Percentiles rank a stretch among this genome's conserved stretches.
Evolutionary conservation across 192 early-diverging fungal genomes (phyloP).

Genomic region (Coemansia sp.): DNA sequence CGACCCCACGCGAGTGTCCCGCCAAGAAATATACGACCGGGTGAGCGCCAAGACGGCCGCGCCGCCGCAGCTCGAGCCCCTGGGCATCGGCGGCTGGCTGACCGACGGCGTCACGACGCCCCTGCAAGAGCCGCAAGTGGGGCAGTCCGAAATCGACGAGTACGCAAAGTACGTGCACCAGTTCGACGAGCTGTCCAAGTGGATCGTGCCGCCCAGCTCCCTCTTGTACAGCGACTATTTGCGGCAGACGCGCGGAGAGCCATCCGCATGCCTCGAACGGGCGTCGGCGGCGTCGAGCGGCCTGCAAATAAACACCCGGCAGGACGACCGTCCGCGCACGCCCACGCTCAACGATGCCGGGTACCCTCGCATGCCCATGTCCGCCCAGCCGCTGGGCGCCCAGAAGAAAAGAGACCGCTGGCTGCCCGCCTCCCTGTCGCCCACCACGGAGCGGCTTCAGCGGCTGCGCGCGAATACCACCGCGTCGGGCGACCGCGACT

Average conservation of each 20-base stretch:
- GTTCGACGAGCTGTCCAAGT: conserved; percentile 41
- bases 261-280: conserved; percentile 7
- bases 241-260: neutral
- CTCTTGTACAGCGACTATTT: conserved; percentile 41
- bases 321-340: conserved; percentile 16
- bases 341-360: conserved; percentile 17
- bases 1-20: conserved; percentile 29
- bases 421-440: conserved; percentile 17
- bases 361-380: conserved; percentile 6
- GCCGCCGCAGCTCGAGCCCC: conserved; percentile 20
- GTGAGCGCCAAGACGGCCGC: conserved; percentile 40
- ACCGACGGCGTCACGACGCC: conserved; percentile 51
- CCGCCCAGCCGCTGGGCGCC: conserved; percentile 9
- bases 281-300: neutral
- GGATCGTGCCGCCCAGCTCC: conserved; percentile 43
- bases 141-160: conserved; percentile 54
- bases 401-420: conserved; percentile 13
- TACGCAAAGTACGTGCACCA: conserved; percentile 60
- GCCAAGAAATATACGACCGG: conserved; percentile 32
- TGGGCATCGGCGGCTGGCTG: conserved; percentile 46
- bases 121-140: conserved; percentile 58
- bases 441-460: conserved; percentile 7
- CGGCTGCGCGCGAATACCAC: conserved; percentile 16
- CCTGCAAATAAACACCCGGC: neutral
- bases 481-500: conserved; percentile 23